Percentiles rank a stretch among this genome's conserved stretches.
Evolutionary conservation across 2,329 filamentous ascomycete genomes (phyloP).

Genomic region (Fusarium acutatum): DNA sequence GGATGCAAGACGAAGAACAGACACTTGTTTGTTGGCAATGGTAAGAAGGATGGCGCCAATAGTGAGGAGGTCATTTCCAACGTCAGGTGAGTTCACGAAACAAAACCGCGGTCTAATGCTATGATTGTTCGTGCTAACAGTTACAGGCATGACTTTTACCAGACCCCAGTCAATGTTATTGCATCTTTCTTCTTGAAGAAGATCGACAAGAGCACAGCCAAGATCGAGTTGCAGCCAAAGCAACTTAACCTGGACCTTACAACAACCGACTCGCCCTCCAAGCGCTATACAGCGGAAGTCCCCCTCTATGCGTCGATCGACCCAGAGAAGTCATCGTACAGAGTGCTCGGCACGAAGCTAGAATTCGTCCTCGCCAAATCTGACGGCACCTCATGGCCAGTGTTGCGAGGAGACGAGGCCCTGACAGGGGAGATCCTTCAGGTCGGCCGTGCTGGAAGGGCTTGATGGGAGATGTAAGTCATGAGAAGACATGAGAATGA

Average conservation of each 20-base stretch:
- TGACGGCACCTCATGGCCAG: conserved; percentile 84
- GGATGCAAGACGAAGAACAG: conserved; percentile 84
- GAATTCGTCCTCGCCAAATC: conserved; percentile 79
- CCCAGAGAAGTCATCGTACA: conserved; percentile 76
- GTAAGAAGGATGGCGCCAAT: conserved; percentile 65
- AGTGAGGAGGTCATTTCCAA: conserved; percentile 80
- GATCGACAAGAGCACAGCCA: conserved; percentile 83
- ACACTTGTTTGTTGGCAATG: conserved; percentile 87
- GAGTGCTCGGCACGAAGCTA: conserved; percentile 88
- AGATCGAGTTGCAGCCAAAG: conserved; percentile 71
- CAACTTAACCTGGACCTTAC: conserved; percentile 80
- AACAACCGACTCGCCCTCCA: conserved; percentile 80
- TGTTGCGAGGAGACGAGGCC: conserved; percentile 79
- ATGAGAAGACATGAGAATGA: conserved; percentile 3
- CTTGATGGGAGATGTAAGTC: not conserved
- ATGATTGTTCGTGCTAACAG: conserved; percentile 8
- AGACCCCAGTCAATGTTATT: conserved; percentile 85
- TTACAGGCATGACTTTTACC: conserved; percentile 83
- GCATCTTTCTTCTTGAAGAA: conserved; percentile 97
- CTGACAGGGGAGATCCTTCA: conserved; percentile 83
- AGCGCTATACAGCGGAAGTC: conserved; percentile 79
- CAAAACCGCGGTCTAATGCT: not conserved
- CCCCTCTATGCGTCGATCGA: conserved; percentile 82
- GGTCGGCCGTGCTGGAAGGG: conserved; percentile 79
- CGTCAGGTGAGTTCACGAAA: conserved; percentile 67